Base-by-base conservation (phyloP, 805 yeast species). In the Candida arabinofermentans region DNA sequence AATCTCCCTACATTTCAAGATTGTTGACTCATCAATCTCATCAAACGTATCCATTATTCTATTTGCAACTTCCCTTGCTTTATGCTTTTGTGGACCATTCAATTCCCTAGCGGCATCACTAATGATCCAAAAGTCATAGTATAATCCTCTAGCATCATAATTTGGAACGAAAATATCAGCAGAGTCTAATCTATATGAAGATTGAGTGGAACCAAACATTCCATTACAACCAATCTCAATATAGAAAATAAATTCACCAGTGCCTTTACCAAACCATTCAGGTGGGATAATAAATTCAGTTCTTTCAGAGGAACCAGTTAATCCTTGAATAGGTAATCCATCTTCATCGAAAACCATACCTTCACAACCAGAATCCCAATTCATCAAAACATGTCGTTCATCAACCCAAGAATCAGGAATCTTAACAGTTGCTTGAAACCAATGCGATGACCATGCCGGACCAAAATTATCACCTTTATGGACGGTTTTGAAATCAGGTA, bases 361-460 rank as follows among this genome's bases (percentile, higher is more conserved):
- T 62, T 91, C 99, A 55, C 84, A 83, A 40, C 79, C 77, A 37
- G 89, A 79, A 59, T 91, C 95, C 87, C 95, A 90, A 48, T 87
- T 82, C 44, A 86, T 75, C 40, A 83, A 66, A 30, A 87, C 72
- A 43, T 70, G 72, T 29, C 76, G 79, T 13, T 71, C 69, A 18
- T 69, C 58, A 8, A 65, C 50, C 86, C 86, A 82, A 3, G 70
- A 59, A 13, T 67, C 50, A 0, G 96, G 96, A 5, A 91, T 67
- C n/a, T 69, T 66, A 43, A 86, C 64, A 12, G 71, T 64, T 17
- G 91, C 66, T 51, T 79, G 75, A 64, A 93, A 88, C 99, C 99
- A 91, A 49, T 88, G 95, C 1, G 98, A 85, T 44, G 91, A 83
- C 99, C 99, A 91, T 12, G 95, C 84, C 3, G 99, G 99, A 0